phyloP scores from a whole-genome alignment of 2,329 filamentous ascomycete genomes.

The Arthroderma uncinatum region DNA sequence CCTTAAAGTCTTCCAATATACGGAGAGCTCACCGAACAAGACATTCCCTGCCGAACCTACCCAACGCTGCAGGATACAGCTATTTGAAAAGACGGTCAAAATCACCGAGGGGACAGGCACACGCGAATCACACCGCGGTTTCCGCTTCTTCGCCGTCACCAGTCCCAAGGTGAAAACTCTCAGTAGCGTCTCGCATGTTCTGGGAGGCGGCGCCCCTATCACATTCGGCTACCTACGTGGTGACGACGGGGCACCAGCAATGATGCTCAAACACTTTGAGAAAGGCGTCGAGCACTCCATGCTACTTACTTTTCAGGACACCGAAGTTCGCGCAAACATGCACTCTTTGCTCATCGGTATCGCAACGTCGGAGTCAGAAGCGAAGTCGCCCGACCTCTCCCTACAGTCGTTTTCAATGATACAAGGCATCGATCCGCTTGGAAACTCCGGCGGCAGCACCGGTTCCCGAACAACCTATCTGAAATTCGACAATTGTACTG shows the following conservation, averaged over 20 bases:
- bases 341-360: slow-evolving; percentile 65
- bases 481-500: slow-evolving; percentile 28
- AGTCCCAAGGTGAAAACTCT: slow-evolving; percentile 65
- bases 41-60: slow-evolving; percentile 67
- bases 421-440: slow-evolving; percentile 28
- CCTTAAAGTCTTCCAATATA: slow-evolving; percentile 67
- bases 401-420: slow-evolving; percentile 55
- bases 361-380: slow-evolving; percentile 55
- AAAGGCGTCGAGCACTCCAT: slow-evolving; percentile 56
- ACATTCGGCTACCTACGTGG: slow-evolving; percentile 67
- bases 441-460: slow-evolving; percentile 12
- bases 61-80: slow-evolving; percentile 56
- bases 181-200: slow-evolving; percentile 61
- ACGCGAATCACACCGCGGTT: slow-evolving; percentile 65
- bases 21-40: slow-evolving; percentile 60
- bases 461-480: slow-evolving; percentile 25
- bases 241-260: slow-evolving; percentile 57
- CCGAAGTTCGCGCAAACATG: slow-evolving; percentile 58
- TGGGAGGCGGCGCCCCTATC: slow-evolving; percentile 55
- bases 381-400: slow-evolving; percentile 57
- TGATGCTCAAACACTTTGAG: slow-evolving; percentile 61
- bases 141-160: slow-evolving; percentile 66
- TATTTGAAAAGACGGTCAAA: slow-evolving; percentile 62
- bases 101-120: slow-evolving; percentile 62
- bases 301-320: slow-evolving; percentile 64